phyloP scores from a whole-genome alignment of 306 rosid genomes.

The Hylodesmum podocarpum region DNA sequence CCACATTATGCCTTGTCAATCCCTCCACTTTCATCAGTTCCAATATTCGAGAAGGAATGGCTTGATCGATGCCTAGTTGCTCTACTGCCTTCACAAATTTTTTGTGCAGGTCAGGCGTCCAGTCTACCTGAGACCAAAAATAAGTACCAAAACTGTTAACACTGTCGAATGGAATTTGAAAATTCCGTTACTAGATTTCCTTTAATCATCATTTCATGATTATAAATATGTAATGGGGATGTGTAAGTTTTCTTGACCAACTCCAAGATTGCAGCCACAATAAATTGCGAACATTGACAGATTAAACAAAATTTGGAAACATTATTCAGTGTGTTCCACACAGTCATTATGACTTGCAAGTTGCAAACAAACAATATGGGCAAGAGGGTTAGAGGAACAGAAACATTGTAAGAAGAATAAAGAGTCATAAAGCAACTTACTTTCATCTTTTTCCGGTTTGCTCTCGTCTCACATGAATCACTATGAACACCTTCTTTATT shows the following conservation, averaged over 20 bases:
- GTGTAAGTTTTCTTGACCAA: constrained; percentile 3
- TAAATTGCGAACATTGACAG: neutral
- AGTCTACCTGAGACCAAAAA: constrained; percentile 74
- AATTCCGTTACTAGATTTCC: neutral
- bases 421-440: constrained; percentile 40
- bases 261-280: constrained; percentile 4
- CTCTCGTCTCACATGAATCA: constrained; percentile 41
- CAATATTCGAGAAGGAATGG: constrained; percentile 93
- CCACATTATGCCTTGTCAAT: constrained; percentile 93
- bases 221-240: constrained; percentile 2
- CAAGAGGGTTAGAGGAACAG: constrained; percentile 1
- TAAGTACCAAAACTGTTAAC: neutral
- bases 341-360: neutral
- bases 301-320: constrained; percentile 6
- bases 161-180: neutral
- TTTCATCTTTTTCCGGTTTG: constrained; percentile 78
- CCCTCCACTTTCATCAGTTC: constrained; percentile 89
- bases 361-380: neutral
- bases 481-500: constrained; percentile 41
- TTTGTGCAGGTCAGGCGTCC: constrained; percentile 91
- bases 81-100: constrained; percentile 91
- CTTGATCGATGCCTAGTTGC: constrained; percentile 90
- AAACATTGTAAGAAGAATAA: constrained; percentile 15
- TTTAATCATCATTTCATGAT: neutral
- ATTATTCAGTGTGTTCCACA: neutral